Conservation (phyloP, 2,329 filamentous ascomycete species). For the Cercospora zeae-maydis region DNA sequence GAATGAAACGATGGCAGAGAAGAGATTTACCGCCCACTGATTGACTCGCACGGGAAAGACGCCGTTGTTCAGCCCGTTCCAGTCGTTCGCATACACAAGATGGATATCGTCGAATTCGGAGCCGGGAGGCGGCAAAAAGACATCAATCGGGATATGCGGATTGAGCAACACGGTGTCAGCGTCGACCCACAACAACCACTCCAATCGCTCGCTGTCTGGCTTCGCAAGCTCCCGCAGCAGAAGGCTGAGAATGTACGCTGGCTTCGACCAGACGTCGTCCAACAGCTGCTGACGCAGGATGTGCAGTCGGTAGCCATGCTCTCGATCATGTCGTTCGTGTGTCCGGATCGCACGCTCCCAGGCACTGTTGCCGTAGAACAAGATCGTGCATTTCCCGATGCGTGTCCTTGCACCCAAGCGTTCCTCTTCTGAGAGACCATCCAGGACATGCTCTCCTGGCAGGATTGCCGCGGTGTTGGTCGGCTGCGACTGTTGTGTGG, state of each 20-base stretch:
- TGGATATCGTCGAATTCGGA: slow-evolving; percentile 38
- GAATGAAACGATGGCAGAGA: slow-evolving; percentile 41
- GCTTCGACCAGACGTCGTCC: slow-evolving; percentile 46
- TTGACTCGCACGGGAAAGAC: slow-evolving; percentile 44
- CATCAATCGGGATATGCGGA: slow-evolving; percentile 41
- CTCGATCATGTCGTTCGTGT: slow-evolving; percentile 41
- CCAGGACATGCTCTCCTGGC: slow-evolving; percentile 26
- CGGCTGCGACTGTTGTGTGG: neutral
- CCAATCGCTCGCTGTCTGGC: slow-evolving; percentile 38
- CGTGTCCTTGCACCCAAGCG: slow-evolving; percentile 33
- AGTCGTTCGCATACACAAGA: slow-evolving; percentile 40
- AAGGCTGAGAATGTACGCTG: slow-evolving; percentile 43
- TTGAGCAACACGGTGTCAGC: slow-evolving; percentile 47
- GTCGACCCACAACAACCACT: slow-evolving; percentile 47
- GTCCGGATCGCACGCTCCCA: slow-evolving; percentile 44
- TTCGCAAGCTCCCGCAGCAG: slow-evolving; percentile 41
- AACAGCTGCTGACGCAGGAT: slow-evolving; percentile 43
- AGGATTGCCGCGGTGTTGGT: neutral
- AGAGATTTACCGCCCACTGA: slow-evolving; percentile 40
- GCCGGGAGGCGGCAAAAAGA: slow-evolving; percentile 39
- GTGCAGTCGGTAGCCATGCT: slow-evolving; percentile 43
- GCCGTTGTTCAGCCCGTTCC: slow-evolving; percentile 45
- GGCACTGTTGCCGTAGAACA: slow-evolving; percentile 39
- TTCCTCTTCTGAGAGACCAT: slow-evolving; percentile 30
- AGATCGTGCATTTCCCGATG: slow-evolving; percentile 41